Conservation (phyloP, 805 yeast genomes). For the Hanseniaspora guilliermondii region DNA sequence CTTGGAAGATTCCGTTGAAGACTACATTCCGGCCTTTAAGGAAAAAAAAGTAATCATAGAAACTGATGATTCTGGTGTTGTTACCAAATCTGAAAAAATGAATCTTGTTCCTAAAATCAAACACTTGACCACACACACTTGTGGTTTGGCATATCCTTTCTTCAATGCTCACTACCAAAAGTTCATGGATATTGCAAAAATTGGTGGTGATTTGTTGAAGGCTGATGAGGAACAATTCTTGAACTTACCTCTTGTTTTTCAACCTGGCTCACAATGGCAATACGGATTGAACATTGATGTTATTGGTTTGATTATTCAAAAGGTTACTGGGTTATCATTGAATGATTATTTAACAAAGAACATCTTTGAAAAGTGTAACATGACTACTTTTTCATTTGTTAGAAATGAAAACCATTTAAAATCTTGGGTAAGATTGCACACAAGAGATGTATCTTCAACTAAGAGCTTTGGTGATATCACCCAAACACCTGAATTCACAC, state of each 20-base stretch:
- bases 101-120: conserved; percentile 24
- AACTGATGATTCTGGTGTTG: conserved; percentile 18
- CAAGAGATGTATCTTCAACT: conserved; percentile 18
- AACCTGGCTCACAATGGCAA: conserved; percentile 29
- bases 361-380: conserved; percentile 24
- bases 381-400: conserved; percentile 20
- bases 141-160: conserved; percentile 29
- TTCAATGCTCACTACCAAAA: conserved; percentile 20
- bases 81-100: conserved; percentile 19
- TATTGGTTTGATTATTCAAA: conserved; percentile 26
- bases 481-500: conserved; percentile 16
- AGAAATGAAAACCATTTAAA: conserved; percentile 15
- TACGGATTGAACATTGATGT: conserved; percentile 29
- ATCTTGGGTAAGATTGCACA: conserved; percentile 19
- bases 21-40: conserved; percentile 24
- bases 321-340: conserved; percentile 21
- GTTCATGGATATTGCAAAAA: conserved; percentile 15
- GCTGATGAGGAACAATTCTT: conserved; percentile 18
- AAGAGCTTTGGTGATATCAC: conserved; percentile 10
- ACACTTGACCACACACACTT: conserved; percentile 29
- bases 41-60: conserved; percentile 19
- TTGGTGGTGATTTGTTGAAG: conserved; percentile 15
- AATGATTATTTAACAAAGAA: conserved; percentile 23
- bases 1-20: conserved; percentile 25
- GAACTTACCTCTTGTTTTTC: conserved; percentile 21